These are phyloP conservation scores for Venturia pyrina DNA, from an alignment of 2,329 filamentous ascomycete genomes.

Conservation along the genomic window DNA sequence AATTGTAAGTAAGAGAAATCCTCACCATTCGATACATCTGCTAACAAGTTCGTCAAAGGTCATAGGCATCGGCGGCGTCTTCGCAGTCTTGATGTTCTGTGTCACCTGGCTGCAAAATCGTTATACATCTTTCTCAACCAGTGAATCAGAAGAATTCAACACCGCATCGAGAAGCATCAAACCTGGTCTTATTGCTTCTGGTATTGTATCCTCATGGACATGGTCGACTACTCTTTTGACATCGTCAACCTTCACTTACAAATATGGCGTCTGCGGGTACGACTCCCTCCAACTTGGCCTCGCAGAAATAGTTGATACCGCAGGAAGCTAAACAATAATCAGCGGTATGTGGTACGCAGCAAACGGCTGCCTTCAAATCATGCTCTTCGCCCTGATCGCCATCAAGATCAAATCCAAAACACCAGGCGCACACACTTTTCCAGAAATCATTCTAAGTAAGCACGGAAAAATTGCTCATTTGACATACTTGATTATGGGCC, in stretches of 20 bases:
- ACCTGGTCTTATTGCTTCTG: constrained; percentile 36
- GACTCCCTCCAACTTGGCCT: not conserved
- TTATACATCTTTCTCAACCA: constrained; percentile 30
- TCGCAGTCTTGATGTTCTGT: constrained; percentile 30
- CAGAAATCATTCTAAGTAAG: constrained; percentile 30
- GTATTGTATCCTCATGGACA: constrained; percentile 41
- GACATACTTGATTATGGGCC: constrained; percentile 31
- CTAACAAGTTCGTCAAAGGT: constrained; percentile 18
- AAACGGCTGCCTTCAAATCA: constrained; percentile 30
- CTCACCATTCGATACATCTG: not conserved
- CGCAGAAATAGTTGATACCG: not conserved
- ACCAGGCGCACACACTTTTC: constrained; percentile 33
- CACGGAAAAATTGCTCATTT: constrained; percentile 30
- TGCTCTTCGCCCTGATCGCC: constrained; percentile 32
- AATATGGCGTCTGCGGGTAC: constrained; percentile 29
- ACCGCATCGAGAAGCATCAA: constrained; percentile 35
- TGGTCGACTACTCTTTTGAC: constrained; percentile 35
- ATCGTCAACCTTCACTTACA: constrained; percentile 32
- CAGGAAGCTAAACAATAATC: not conserved
- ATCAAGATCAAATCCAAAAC: constrained; percentile 33
- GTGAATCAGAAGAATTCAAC: constrained; percentile 38
- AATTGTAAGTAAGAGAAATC: constrained; percentile 18
- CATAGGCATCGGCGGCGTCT: constrained; percentile 39
- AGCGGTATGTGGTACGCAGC: constrained; percentile 34
- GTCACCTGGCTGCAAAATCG: not conserved